Conservation (phyloP, 2,329 filamentous ascomycete species). For the Apiospora hydei region DNA sequence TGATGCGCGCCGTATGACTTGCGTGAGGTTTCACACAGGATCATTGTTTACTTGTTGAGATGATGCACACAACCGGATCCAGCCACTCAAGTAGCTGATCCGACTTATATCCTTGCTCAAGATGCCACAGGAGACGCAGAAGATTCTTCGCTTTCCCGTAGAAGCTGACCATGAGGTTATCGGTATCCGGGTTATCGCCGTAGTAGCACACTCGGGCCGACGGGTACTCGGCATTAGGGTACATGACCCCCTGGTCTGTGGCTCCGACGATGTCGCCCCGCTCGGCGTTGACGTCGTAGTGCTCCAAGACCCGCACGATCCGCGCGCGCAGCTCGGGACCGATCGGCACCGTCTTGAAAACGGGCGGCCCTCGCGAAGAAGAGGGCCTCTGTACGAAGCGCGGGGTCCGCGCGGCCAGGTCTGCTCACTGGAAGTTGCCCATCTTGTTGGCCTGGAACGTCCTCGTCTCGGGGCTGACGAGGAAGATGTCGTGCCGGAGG, state of each 20-base stretch:
- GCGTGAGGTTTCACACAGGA: too few relatives aligned
- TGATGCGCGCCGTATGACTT: too few relatives aligned
- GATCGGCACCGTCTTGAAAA: background rate
- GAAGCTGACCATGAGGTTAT: too few relatives aligned
- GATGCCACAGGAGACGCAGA: background rate
- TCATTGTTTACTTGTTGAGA: background rate
- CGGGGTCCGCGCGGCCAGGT: background rate
- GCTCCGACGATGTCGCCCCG: background rate
- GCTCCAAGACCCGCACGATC: background rate
- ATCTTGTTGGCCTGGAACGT: background rate
- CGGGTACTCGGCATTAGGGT: background rate
- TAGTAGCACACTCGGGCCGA: background rate
- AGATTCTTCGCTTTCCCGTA: background rate
- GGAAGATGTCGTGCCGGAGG: background rate
- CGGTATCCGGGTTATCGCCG: too few relatives aligned
- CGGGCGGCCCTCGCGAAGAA: background rate
- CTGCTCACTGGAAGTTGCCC: background rate
- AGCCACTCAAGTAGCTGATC: background rate
- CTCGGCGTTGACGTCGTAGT: background rate
- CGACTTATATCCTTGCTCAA: background rate
- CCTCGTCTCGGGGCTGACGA: background rate
- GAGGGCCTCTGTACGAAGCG: accelerated
- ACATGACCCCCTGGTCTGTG: background rate
- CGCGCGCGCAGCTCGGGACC: background rate
- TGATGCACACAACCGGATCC: background rate